Evolutionary conservation across 768 basidiomycete genomes (phyloP).

Genomic region (Pisolithus microcarpus): DNA sequence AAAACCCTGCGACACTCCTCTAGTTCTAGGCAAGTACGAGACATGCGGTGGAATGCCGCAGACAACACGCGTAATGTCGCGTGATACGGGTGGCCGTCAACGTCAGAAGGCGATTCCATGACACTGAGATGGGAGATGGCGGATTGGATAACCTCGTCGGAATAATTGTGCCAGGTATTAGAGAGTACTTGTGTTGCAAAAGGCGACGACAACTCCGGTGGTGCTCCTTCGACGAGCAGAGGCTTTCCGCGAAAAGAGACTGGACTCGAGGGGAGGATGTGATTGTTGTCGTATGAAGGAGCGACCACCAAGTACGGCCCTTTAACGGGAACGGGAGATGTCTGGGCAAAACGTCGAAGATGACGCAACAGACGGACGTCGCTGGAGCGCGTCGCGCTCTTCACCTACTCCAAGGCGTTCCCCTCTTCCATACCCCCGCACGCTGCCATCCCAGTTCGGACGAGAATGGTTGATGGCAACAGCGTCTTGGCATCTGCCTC

Average conservation of each 20-base stretch:
- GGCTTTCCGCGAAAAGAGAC: constrained; percentile 10
- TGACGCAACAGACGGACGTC: constrained; percentile 28
- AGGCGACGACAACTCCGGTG: constrained; percentile 11
- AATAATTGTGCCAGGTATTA: constrained; percentile 71
- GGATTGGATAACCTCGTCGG: constrained; percentile 66
- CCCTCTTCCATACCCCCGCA: constrained; percentile 47
- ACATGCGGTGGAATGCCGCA: constrained; percentile 52
- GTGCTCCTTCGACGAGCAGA: constrained; percentile 2
- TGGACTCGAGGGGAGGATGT: constrained; percentile 32
- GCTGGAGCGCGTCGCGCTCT: constrained; percentile 12
- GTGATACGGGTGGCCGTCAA: constrained; percentile 53
- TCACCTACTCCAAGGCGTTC: constrained; percentile 24
- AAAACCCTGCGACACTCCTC: constrained; percentile 50
- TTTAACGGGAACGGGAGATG: constrained; percentile 20
- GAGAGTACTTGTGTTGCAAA: constrained; percentile 47
- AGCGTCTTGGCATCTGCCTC: constrained; percentile 16
- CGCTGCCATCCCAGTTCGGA: constrained; percentile 47
- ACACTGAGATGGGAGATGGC: constrained; percentile 46
- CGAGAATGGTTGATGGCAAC: background rate
- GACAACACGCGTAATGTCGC: constrained; percentile 64
- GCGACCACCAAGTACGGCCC: constrained; percentile 36
- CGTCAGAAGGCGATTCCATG: constrained; percentile 41
- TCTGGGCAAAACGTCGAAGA: constrained; percentile 39
- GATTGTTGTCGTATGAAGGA: constrained; percentile 26
- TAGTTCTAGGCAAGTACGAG: constrained; percentile 52